Percentiles rank a stretch among this genome's conserved stretches.
Conservation (phyloP, 148 eudicot species). For the Amaranthus hypochondriacus region DNA sequence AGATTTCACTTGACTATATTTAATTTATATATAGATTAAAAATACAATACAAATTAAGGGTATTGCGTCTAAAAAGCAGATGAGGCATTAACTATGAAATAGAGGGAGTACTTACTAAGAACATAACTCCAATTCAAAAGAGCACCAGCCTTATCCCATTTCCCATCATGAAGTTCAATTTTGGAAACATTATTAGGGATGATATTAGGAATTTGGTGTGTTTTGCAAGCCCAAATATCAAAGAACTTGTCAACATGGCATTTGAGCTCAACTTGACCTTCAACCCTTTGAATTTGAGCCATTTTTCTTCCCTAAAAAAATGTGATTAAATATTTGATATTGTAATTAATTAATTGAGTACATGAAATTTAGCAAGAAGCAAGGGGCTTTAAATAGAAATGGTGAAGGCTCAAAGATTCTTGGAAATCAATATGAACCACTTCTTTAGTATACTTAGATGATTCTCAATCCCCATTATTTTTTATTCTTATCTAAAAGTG, state of each 20-base stretch:
- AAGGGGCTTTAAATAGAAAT: background rate
- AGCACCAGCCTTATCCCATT: slow-evolving; percentile 16
- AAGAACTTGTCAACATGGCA: slow-evolving; percentile 16
- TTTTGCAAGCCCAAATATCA: slow-evolving; percentile 17
- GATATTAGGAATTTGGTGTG: slow-evolving; percentile 11
- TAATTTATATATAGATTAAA: background rate
- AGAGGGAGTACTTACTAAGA: background rate
- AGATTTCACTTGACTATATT: too few species aligned
- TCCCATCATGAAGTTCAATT: slow-evolving; percentile 12
- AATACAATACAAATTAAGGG: too few species aligned
- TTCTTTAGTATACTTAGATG: background rate
- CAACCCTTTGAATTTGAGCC: slow-evolving; percentile 19
- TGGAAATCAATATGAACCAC: background rate
- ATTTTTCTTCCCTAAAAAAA: background rate
- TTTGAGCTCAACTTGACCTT: slow-evolving; percentile 24
- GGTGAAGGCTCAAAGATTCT: background rate
- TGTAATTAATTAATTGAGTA: background rate
- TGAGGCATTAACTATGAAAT: too few species aligned
- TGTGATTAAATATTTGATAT: background rate
- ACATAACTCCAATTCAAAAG: slow-evolving; percentile 10
- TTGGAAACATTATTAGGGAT: slow-evolving; percentile 16
- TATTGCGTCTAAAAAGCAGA: too few species aligned
- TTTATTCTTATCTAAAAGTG: too few species aligned
- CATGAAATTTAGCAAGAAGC: background rate
- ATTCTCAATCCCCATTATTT: too few species aligned